A percentile compares a stretch with the other conserved stretches of the same genome.
These are phyloP conservation scores for Ananas comosus DNA, from an alignment of 176 grass and related monocot species.

Conservation along the genomic window DNA sequence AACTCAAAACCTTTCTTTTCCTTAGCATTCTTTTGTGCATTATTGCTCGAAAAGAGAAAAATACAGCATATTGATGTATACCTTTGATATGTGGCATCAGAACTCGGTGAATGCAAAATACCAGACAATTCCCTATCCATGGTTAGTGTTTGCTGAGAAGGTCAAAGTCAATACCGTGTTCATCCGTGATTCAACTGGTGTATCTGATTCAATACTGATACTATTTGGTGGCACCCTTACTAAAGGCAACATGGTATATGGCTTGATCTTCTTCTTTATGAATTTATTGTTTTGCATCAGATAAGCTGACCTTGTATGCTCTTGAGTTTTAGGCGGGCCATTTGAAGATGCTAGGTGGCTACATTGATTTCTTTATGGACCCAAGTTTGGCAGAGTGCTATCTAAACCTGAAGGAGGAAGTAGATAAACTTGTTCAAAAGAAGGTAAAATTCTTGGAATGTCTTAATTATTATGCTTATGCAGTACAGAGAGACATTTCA, in stretches of 20 bases:
- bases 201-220: slow-evolving; percentile 85
- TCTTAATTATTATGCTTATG: no score
- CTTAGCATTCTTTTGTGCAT: background rate
- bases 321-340: slow-evolving; percentile 49
- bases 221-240: slow-evolving; percentile 68
- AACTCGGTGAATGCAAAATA: slow-evolving; percentile 95
- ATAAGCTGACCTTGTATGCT: slow-evolving; percentile 13
- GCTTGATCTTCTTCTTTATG: slow-evolving; percentile 7
- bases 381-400: slow-evolving; percentile 83
- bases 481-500: no score
- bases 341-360: slow-evolving; percentile 95
- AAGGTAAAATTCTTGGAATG: slow-evolving; percentile 35
- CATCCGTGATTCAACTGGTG: slow-evolving; percentile 83
- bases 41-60: background rate
- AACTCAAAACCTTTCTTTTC: background rate
- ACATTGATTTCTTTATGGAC: slow-evolving; percentile 97
- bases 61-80: background rate
- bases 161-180: slow-evolving; percentile 93
- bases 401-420: slow-evolving; percentile 75
- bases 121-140: slow-evolving; percentile 83
- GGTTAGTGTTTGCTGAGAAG: slow-evolving; percentile 94
- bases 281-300: slow-evolving; percentile 7
- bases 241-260: slow-evolving; percentile 67
- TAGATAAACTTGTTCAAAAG: slow-evolving; percentile 79
- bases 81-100: slow-evolving; percentile 32